A percentile compares a stretch with the other conserved stretches of the same genome.
Conservation (phyloP, 164 flowering plant genomes). For the Vitis riparia region DNA sequence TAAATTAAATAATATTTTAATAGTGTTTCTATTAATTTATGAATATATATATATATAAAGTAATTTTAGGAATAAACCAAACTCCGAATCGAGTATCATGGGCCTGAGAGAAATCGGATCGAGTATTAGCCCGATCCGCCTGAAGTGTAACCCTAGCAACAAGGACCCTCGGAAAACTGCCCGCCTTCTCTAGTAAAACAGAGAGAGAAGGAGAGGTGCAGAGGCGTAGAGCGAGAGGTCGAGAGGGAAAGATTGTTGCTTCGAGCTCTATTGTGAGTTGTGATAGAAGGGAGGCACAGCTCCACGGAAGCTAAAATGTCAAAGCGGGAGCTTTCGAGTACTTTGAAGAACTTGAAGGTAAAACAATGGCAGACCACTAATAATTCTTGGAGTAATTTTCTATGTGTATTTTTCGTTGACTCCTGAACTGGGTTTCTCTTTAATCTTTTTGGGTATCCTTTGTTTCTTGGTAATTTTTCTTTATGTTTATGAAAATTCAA, state of each 20-base stretch:
- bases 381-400: neutral
- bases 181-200: neutral
- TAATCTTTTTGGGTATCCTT: neutral
- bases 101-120: too few relatives aligned
- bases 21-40: too few relatives aligned
- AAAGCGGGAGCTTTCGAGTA: conserved; percentile 75
- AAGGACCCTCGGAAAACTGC: neutral
- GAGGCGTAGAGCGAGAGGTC: neutral
- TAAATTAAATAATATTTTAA: too few relatives aligned
- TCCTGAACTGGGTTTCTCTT: neutral
- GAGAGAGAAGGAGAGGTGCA: neutral
- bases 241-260: neutral
- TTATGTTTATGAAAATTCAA: neutral
- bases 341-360: conserved; percentile 79
- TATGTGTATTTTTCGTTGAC: neutral
- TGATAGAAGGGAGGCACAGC: neutral
- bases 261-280: neutral
- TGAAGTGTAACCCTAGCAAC: too few relatives aligned
- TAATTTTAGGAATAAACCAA: too few relatives aligned
- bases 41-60: too few relatives aligned
- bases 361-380: neutral
- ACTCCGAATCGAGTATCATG: too few relatives aligned
- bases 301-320: conserved; percentile 41
- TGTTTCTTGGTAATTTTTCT: too few relatives aligned
- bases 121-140: too few relatives aligned